Evolutionary conservation across 208 protist species (phyloP), one percentile per base, ranked within the genome.

Genomic region (Borovskyia barvae): DNA sequence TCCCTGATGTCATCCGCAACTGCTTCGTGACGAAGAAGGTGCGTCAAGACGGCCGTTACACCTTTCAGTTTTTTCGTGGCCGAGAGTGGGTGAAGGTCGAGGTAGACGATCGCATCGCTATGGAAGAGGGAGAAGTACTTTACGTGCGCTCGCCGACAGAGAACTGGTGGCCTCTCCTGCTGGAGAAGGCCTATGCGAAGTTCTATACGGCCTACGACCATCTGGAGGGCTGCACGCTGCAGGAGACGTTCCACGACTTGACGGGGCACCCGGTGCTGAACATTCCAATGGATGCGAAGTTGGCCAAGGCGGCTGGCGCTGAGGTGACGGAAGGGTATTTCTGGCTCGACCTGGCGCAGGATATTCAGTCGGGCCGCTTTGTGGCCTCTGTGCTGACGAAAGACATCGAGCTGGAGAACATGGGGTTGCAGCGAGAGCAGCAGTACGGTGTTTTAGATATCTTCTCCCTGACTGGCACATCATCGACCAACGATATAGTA

Each of bases 131-230:
- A 28, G 73, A 77, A 7, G 77, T 80, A 30, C 66, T 82, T 5
- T 85, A 88, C 56, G 78, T 72, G 66, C 83, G 66, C 8, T 85
- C 78, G 0, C 83, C 82, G 19, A 81, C 70, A 12, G 72, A 75
- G 57, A 78, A 84, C 49, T 87, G 78, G 77, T 94, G 81, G 71
- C 83, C 87, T 15, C 66, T 90, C 32, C 68, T 94, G 55, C 69
- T 94, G 43, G 84, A 94, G 75, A 94, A 94, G 80, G 87, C 87
- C 25, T 94, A 94, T 66, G 87, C 87, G 20, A 94, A 94, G 64
- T 90, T 94, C 69, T 84, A 89, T 66, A 75, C 60, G 26, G 59
- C 60, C 32, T 94, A 90, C 66, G 66, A 75, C n/a, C 58, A 78
- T 29, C 58, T 94, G 8, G 79, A 88, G 11, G 77, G 80, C 25